Evolutionary conservation across 768 basidiomycete genomes (phyloP).

Genomic region (Calvatia gigantea): DNA sequence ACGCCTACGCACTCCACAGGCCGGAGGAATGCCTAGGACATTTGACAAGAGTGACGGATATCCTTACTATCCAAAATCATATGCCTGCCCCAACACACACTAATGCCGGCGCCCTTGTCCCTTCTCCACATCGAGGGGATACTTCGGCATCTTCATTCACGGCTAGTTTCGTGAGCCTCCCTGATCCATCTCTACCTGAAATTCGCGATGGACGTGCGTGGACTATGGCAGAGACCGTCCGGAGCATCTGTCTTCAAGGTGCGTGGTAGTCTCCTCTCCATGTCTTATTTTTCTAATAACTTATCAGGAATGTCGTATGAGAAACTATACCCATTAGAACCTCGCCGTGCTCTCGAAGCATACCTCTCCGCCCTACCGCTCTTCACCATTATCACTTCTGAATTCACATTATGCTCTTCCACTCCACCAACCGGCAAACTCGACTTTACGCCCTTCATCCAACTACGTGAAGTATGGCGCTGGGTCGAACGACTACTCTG

Average conservation of each 20-base stretch:
- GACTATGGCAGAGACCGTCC: slow-evolving; percentile 69
- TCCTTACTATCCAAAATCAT: slow-evolving; percentile 51
- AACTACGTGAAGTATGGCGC: slow-evolving; percentile 81
- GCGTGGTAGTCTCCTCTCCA: slow-evolving; percentile 14
- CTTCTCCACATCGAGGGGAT: slow-evolving; percentile 27
- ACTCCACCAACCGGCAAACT: slow-evolving; percentile 29
- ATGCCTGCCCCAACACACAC: slow-evolving; percentile 43
- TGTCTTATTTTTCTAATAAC: slow-evolving; percentile 1
- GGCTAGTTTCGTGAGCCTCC: slow-evolving; percentile 44
- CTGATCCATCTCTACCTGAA: slow-evolving; percentile 42
- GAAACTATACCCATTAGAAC: slow-evolving; percentile 45
- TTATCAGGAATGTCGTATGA: slow-evolving; percentile 74
- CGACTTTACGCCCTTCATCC: slow-evolving; percentile 55
- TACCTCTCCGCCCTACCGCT: slow-evolving; percentile 57
- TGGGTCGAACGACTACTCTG: slow-evolving; percentile 84
- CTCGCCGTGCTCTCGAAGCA: slow-evolving; percentile 46
- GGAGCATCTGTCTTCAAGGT: slow-evolving; percentile 82
- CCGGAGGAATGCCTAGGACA: slow-evolving; percentile 61
- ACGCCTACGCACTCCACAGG: slow-evolving; percentile 71
- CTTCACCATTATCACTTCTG: slow-evolving; percentile 44
- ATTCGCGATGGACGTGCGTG: slow-evolving; percentile 69
- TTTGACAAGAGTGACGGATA: slow-evolving; percentile 50
- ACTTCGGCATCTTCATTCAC: slow-evolving; percentile 46
- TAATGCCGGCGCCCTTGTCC: slow-evolving; percentile 22
- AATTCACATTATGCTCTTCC: slow-evolving; percentile 35